Evolutionary conservation across 129 eudicot genomes (phyloP), one percentile per base, ranked within the genome.

Genomic region (Tanacetum coccineum): DNA sequence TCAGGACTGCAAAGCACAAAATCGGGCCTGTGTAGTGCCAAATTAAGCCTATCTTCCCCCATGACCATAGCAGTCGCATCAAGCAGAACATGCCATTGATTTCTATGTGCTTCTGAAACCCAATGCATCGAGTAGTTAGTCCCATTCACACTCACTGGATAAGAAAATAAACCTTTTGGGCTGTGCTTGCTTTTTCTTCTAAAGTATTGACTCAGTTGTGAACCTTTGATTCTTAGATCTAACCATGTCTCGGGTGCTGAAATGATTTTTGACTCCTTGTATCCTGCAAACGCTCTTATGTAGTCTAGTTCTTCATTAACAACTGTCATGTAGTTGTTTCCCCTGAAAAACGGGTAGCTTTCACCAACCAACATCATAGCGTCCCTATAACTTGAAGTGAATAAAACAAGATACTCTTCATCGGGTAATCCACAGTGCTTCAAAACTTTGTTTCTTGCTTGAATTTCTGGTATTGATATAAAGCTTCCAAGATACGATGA

Each of bases 301-400:
- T 67, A 81, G 67, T 87, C 85, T 8, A 3, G 72, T 42, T 84
- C 85, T 69, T 87, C 85, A 18, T 76, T 79, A 0, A 87, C 64
- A 5, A 76, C 66, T 21, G 95, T 83, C 85, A 87, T 79, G 70
- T 83, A 83, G 68, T 65, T 70, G 58, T 83, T 81, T 70, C 87
- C 87, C 50, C 80, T 65, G 76, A 81, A 83, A 54, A 87, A 87
- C 3, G 89, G 95, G 70, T 87, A 87, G 76, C 95, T 83, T 67
- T 87, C 95, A 10, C 95, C 95, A 7, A 87, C 85, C 70, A 87
- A 74, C 95, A 86, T 86, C 92, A 87, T 81, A 45, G 95, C 89
- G 57, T 87, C 95, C 19, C 73, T 62, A 46, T 81, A 83, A 60
- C 49, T 78, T 12, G 85, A 76, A 26, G 83, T 79, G 77, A 83